Conservation (phyloP, 148 eudicot genomes). For the Rhododendron kiyosumense region DNA sequence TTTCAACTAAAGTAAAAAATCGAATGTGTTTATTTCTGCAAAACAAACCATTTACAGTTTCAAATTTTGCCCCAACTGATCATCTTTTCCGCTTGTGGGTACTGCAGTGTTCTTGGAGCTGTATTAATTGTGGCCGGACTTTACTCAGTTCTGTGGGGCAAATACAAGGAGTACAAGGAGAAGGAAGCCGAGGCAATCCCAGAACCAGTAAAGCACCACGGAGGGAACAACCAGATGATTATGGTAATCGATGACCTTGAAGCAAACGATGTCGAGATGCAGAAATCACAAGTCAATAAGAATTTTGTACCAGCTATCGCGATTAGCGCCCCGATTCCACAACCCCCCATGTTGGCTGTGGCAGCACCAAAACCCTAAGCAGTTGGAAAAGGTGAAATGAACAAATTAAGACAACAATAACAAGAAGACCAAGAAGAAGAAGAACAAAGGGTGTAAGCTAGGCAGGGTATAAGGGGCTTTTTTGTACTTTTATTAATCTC, state of each 20-base stretch:
- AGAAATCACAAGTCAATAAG: slow-evolving; percentile 16
- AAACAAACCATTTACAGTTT: background rate
- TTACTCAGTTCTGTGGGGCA: slow-evolving; percentile 93
- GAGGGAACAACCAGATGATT: slow-evolving; percentile 18
- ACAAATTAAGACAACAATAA: background rate
- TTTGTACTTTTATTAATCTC: slow-evolving; percentile 17
- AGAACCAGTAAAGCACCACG: slow-evolving; percentile 33
- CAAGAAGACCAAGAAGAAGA: too few species aligned
- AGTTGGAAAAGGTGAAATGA: background rate
- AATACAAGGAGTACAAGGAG: slow-evolving; percentile 70
- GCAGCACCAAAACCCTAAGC: slow-evolving; percentile 26
- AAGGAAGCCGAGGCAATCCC: slow-evolving; percentile 37
- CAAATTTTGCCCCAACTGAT: background rate
- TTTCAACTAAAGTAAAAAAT: background rate
- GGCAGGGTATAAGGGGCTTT: background rate
- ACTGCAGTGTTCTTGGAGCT: slow-evolving; percentile 61
- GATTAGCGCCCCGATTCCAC: slow-evolving; percentile 36
- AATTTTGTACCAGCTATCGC: slow-evolving; percentile 19
- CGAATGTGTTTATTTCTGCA: background rate
- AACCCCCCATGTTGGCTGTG: slow-evolving; percentile 34
- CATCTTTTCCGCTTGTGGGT: slow-evolving; percentile 10
- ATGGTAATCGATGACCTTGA: slow-evolving; percentile 32
- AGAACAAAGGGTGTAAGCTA: background rate
- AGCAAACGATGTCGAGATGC: slow-evolving; percentile 31
- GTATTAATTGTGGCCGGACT: slow-evolving; percentile 65